phyloP scores from a whole-genome alignment of 805 yeast species.

The Yarrowia alimentaria region DNA sequence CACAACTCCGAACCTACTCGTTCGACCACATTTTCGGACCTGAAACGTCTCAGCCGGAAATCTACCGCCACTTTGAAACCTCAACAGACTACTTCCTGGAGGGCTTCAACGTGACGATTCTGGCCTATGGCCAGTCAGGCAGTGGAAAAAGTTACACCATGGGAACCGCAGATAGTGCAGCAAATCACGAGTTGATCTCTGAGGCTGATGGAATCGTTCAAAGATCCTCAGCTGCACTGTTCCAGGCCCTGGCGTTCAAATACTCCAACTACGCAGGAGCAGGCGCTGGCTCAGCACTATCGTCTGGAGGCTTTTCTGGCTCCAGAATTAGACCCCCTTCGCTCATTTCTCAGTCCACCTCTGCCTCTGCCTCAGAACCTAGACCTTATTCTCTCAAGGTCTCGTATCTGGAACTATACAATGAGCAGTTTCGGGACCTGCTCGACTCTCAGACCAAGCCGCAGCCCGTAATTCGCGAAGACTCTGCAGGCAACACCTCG shows the following conservation, averaged over 20 bases:
- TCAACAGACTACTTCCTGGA: conserved; percentile 29
- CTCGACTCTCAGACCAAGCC: conserved; percentile 38
- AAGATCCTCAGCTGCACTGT: conserved; percentile 32
- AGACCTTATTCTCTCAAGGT: conserved; percentile 36
- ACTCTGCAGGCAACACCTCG: conserved; percentile 53
- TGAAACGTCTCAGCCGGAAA: conserved; percentile 31
- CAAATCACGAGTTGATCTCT: background rate
- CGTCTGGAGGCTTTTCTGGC: too few species aligned
- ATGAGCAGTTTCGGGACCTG: conserved; percentile 52
- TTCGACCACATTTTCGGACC: conserved; percentile 33
- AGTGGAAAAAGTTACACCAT: conserved; percentile 45
- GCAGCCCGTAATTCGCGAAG: conserved; percentile 52
- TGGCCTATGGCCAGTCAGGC: conserved; percentile 42
- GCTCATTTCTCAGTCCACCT: too few species aligned
- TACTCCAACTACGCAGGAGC: too few species aligned
- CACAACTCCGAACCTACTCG: conserved; percentile 27
- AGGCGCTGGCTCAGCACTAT: too few species aligned
- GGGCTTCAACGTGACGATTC: conserved; percentile 35
- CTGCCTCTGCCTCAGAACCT: background rate
- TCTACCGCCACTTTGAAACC: conserved; percentile 29
- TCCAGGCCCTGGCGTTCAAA: conserved; percentile 18
- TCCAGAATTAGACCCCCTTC: too few species aligned
- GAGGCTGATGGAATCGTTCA: conserved; percentile 59
- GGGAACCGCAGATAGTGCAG: conserved; percentile 37
- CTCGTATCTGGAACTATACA: conserved; percentile 64